phyloP scores from a whole-genome alignment of 805 yeast species.

The Ogataea trehalophila region DNA sequence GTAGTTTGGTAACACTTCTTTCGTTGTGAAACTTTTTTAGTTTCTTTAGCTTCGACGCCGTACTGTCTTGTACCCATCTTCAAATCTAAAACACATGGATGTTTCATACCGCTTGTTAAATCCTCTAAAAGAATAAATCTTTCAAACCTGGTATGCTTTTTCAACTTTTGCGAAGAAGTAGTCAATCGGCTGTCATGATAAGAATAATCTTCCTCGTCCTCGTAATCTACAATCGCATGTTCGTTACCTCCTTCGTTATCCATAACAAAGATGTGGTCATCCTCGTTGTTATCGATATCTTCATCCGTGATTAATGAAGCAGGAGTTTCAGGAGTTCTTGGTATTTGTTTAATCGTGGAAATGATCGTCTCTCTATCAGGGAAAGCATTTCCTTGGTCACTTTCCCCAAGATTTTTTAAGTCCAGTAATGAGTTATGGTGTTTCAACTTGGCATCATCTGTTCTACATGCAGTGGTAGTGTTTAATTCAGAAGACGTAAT shows the following conservation, averaged over 20 bases:
- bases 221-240: conserved; percentile 14
- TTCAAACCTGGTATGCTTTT: conserved; percentile 52
- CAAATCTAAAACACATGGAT: conserved; percentile 89
- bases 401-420: conserved; percentile 15
- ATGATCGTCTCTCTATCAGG: conserved; percentile 27
- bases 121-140: conserved; percentile 87
- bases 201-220: conserved; percentile 5
- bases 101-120: conserved; percentile 72
- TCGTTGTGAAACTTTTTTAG: conserved; percentile 75
- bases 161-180: conserved; percentile 2
- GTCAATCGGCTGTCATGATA: conserved; percentile 1
- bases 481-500: background rate
- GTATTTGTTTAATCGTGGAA: conserved; percentile 37
- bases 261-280: conserved; percentile 6
- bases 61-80: conserved; percentile 99
- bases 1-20: conserved; percentile 80
- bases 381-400: conserved; percentile 11
- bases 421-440: conserved; percentile 20
- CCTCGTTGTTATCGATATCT: conserved; percentile 3
- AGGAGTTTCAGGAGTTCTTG: conserved; percentile 6
- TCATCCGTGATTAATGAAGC: conserved; percentile 14
- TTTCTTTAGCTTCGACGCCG: conserved; percentile 80
- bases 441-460: conserved; percentile 1
- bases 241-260: conserved; percentile 10
- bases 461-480: background rate